Conservation (phyloP, 1,284 basidiomycete genomes). For the Heliocybe sulcata region DNA sequence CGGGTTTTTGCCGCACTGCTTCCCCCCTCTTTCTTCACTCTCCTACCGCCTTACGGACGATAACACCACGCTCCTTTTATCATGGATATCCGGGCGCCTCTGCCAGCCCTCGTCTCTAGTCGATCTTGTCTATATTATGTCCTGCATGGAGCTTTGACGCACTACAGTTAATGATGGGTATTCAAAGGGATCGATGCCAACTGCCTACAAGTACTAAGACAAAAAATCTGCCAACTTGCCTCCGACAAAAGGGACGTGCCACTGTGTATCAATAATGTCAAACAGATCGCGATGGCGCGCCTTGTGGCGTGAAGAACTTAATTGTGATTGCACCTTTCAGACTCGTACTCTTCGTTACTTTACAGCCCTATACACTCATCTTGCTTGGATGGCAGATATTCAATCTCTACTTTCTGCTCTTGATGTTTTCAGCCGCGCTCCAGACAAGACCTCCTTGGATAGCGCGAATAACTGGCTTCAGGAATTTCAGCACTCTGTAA, state of each 20-base stretch:
- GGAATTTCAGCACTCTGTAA: conserved; percentile 95
- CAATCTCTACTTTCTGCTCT: conserved; percentile 67
- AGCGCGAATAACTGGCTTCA: conserved; percentile 89
- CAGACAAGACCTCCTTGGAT: conserved; percentile 79
- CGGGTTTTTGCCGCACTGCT: conserved; percentile 29
- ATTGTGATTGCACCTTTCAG: background rate
- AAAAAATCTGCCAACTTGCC: background rate
- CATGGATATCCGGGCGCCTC: conserved; percentile 48
- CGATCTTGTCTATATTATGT: conserved; percentile 17
- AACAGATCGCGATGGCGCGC: conserved; percentile 15
- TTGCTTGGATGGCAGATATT: conserved; percentile 50
- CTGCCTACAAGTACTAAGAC: background rate
- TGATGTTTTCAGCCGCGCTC: conserved; percentile 68
- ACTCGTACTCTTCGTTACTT: background rate
- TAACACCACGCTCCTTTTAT: conserved; percentile 47
- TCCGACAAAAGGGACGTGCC: background rate
- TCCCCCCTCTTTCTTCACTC: conserved; percentile 17
- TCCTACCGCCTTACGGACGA: conserved; percentile 19
- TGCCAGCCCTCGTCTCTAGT: conserved; percentile 44
- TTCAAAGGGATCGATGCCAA: background rate
- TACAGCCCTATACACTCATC: background rate
- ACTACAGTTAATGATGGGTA: background rate
- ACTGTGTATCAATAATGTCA: conserved; percentile 22
- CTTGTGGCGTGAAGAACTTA: background rate
- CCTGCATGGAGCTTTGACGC: conserved; percentile 25